A percentile compares a stretch with the other conserved stretches of the same genome.
phyloP scores from a whole-genome alignment of 352 stramenopile species.

The Phytophthora podocarpi region DNA sequence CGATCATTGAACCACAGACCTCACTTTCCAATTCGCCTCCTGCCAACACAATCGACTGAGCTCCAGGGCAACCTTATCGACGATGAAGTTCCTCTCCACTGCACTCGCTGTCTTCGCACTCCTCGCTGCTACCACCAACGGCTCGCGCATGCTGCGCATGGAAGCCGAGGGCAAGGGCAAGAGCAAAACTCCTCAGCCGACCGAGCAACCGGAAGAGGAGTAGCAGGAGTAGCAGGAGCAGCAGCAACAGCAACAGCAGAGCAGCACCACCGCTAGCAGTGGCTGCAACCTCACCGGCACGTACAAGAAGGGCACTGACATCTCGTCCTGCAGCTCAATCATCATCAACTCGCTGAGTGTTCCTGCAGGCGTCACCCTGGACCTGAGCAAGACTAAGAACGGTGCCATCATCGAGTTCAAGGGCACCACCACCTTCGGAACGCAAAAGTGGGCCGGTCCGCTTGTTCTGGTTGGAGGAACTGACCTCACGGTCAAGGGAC shows the following conservation, averaged over 20 bases:
- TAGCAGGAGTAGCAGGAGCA: constrained; percentile 7
- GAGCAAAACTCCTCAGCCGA: background rate
- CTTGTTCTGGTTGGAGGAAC: constrained; percentile 29
- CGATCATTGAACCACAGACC: background rate
- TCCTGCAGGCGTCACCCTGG: constrained; percentile 34
- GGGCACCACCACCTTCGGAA: constrained; percentile 40
- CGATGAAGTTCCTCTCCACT: constrained; percentile 30
- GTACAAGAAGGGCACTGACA: constrained; percentile 30
- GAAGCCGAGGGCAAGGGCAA: constrained; percentile 12
- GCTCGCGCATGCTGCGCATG: constrained; percentile 20
- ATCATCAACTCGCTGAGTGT: constrained; percentile 29
- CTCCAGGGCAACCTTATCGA: too few relatives aligned
- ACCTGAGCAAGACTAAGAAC: constrained; percentile 31
- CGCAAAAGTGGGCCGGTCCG: constrained; percentile 28
- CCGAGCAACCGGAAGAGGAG: background rate
- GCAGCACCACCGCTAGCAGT: too few relatives aligned
- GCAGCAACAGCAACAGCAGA: constrained; percentile 7
- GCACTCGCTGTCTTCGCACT: background rate
- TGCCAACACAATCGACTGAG: background rate
- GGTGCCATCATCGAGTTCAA: constrained; percentile 34
- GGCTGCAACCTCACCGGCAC: constrained; percentile 38
- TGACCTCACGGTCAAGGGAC: constrained; percentile 25
- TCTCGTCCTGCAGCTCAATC: constrained; percentile 32
- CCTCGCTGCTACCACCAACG: background rate
- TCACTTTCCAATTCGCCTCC: background rate